Evolutionary conservation across 2,329 filamentous ascomycete species (phyloP).

Genomic region (Chaetomiaceae sp.): DNA sequence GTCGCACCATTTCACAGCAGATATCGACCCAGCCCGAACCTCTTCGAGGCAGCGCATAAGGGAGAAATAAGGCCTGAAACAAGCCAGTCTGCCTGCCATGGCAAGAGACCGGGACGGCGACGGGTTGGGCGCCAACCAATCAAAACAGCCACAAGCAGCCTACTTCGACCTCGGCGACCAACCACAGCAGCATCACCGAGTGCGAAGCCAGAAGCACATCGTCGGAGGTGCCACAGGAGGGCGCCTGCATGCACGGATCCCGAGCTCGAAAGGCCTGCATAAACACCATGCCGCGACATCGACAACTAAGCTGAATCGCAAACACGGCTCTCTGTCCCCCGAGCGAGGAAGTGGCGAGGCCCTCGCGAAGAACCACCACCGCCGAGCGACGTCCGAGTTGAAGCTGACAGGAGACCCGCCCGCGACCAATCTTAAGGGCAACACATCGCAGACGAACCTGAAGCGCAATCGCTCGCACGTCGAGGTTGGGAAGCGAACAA

Average conservation of each 20-base stretch:
- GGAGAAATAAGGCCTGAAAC: slow-evolving; percentile 18
- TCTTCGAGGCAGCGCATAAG: not conserved
- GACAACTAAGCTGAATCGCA: slow-evolving; percentile 34
- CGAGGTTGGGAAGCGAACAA: slow-evolving; percentile 50
- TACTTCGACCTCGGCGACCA: slow-evolving; percentile 27
- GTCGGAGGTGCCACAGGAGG: slow-evolving; percentile 35
- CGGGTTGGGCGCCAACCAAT: slow-evolving; percentile 49
- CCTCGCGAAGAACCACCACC: slow-evolving; percentile 36
- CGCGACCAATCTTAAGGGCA: slow-evolving; percentile 45
- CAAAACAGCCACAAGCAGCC: slow-evolving; percentile 43
- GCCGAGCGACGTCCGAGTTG: slow-evolving; percentile 48
- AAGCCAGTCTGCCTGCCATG: slow-evolving; percentile 17
- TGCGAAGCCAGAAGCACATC: slow-evolving; percentile 40
- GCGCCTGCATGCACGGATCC: slow-evolving; percentile 48
- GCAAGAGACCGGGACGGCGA: slow-evolving; percentile 37
- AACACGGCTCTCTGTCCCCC: slow-evolving; percentile 41
- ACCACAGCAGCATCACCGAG: slow-evolving; percentile 32
- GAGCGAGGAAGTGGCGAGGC: slow-evolving; percentile 33
- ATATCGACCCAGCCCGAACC: not conserved
- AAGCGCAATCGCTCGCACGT: slow-evolving; percentile 59
- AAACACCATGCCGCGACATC: slow-evolving; percentile 37
- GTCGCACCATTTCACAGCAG: not conserved
- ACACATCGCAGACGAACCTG: slow-evolving; percentile 49
- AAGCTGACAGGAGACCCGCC: slow-evolving; percentile 45
- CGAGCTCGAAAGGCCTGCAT: slow-evolving; percentile 49